These are phyloP conservation scores for Curvularia spicifera DNA, from an alignment of 2,329 filamentous ascomycete species.

Conservation along the genomic window DNA sequence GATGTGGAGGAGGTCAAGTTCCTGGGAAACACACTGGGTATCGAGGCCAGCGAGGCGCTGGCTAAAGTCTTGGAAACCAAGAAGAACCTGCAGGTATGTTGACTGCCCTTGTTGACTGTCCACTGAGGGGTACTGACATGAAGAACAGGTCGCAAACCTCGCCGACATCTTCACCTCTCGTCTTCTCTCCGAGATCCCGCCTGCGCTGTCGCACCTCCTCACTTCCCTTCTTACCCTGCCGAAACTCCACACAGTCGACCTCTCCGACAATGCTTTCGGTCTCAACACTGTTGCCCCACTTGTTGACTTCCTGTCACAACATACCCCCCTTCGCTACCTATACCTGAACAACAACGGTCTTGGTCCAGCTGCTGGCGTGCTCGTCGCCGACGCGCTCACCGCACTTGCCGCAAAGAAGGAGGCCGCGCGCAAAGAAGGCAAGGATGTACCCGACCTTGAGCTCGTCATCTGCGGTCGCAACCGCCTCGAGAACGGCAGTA, in stretches of 20 bases:
- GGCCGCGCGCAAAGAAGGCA: slow-evolving; percentile 72
- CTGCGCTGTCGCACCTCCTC: slow-evolving; percentile 83
- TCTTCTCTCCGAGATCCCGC: slow-evolving; percentile 90
- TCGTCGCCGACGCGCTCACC: slow-evolving; percentile 86
- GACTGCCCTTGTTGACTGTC: slow-evolving; percentile 1
- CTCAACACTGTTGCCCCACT: slow-evolving; percentile 93
- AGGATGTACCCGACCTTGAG: slow-evolving; percentile 81
- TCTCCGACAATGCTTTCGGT: slow-evolving; percentile 98
- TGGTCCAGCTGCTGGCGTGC: slow-evolving; percentile 85
- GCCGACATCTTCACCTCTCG: slow-evolving; percentile 98
- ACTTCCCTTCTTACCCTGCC: slow-evolving; percentile 85
- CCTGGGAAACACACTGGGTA: slow-evolving; percentile 89
- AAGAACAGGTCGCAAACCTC: slow-evolving; percentile 74
- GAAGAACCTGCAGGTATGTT: slow-evolving; percentile 72
- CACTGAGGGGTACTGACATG: slow-evolving; percentile 17
- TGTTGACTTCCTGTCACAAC: slow-evolving; percentile 86
- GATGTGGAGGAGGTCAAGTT: slow-evolving; percentile 86
- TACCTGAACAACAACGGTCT: slow-evolving; percentile 99
- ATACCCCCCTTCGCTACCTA: slow-evolving; percentile 89
- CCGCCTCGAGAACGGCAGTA: slow-evolving; percentile 91
- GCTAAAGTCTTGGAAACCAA: slow-evolving; percentile 85
- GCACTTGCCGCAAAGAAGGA: slow-evolving; percentile 84
- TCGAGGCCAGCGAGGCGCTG: slow-evolving; percentile 84
- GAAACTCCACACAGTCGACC: slow-evolving; percentile 86
- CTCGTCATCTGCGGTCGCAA: slow-evolving; percentile 98